A percentile compares a stretch with the other conserved stretches of the same genome.
Evolutionary conservation across 129 eudicot genomes (phyloP).

Genomic region (Cynara cardunculus): DNA sequence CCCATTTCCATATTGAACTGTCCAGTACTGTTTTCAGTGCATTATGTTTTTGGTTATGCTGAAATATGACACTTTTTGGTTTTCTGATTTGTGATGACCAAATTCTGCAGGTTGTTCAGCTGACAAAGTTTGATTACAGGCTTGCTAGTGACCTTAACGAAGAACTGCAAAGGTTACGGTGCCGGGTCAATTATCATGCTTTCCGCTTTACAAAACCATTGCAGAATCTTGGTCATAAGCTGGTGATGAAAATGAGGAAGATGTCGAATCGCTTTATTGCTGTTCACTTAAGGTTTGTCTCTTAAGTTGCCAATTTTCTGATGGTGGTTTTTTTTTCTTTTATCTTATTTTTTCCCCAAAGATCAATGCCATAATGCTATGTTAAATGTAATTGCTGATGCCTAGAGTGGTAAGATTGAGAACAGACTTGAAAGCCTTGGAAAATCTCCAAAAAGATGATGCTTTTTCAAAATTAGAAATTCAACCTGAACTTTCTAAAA

Average conservation of each 20-base stretch:
- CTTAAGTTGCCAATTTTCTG: conserved; percentile 10
- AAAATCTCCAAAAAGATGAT: neutral
- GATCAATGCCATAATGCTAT: neutral
- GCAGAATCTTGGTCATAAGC: conserved; percentile 58
- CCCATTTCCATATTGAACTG: neutral
- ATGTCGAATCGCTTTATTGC: conserved; percentile 85
- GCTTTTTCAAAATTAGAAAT: neutral
- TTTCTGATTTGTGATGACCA: conserved; percentile 14
- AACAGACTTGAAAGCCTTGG: neutral
- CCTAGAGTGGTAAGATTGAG: neutral
- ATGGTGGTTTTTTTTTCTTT: neutral
- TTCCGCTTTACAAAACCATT: conserved; percentile 80
- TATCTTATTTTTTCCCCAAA: neutral
- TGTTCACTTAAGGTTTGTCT: conserved; percentile 81
- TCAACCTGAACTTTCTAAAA: neutral
- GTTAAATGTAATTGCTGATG: neutral
- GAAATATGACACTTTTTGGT: neutral
- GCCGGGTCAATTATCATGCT: conserved; percentile 94
- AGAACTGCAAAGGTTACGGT: conserved; percentile 80
- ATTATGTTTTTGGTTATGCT: neutral
- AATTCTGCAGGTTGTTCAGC: conserved; percentile 80
- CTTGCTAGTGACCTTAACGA: conserved; percentile 81
- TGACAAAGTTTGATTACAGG: conserved; percentile 93
- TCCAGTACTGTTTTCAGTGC: neutral
- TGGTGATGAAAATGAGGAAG: conserved; percentile 71